Conservation (phyloP, 768 basidiomycete genomes). For the Suillus paluster region DNA sequence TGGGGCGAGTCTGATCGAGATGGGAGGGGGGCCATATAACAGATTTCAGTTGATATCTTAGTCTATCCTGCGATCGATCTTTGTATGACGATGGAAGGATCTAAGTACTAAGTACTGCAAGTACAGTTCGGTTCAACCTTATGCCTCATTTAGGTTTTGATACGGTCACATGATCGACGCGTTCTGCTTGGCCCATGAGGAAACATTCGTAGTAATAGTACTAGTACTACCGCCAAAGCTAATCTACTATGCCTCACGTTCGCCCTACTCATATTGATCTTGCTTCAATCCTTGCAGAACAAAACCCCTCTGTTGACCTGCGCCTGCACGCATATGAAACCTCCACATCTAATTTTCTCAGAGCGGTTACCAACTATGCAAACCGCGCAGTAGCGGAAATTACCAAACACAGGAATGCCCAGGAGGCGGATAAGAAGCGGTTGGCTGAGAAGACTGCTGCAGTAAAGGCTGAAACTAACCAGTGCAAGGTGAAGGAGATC, state of each 20-base stretch:
- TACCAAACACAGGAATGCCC: conserved; percentile 63
- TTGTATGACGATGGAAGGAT: neutral
- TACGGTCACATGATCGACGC: conserved; percentile 29
- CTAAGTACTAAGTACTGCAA: neutral
- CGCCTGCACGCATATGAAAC: conserved; percentile 61
- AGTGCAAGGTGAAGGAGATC: conserved; percentile 80
- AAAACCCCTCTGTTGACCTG: conserved; percentile 67
- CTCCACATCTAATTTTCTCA: conserved; percentile 73
- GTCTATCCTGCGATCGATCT: neutral
- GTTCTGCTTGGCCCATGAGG: conserved; percentile 11
- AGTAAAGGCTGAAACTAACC: conserved; percentile 69
- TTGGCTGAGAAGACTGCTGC: conserved; percentile 62
- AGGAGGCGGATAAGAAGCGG: conserved; percentile 65
- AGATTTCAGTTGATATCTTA: neutral
- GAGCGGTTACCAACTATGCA: conserved; percentile 74
- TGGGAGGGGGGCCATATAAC: neutral
- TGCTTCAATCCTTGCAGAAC: conserved; percentile 54
- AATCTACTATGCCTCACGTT: conserved; percentile 8
- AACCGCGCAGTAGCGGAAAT: conserved; percentile 72
- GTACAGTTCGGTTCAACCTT: neutral
- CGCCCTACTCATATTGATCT: conserved; percentile 60
- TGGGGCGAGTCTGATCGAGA: conserved; percentile 18
- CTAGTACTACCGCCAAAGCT: neutral
- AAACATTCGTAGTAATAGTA: neutral
- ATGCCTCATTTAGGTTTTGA: conserved; percentile 14